phyloP scores from a whole-genome alignment of 306 rosid species.

The Betula pendula region DNA sequence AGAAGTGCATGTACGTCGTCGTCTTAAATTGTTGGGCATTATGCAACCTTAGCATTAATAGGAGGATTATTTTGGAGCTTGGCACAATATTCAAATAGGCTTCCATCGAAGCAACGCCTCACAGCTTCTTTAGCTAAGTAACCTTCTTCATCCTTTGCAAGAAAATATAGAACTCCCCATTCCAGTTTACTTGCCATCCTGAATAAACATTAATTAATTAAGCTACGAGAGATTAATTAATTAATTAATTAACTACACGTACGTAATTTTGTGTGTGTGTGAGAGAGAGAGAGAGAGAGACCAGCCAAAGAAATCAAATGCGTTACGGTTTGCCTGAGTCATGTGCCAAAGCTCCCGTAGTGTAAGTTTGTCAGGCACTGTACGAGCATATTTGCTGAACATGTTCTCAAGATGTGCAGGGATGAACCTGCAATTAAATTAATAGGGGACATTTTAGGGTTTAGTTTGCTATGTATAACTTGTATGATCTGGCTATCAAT shows the following conservation, averaged over 20 bases:
- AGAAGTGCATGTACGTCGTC: no score
- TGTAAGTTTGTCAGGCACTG: constrained; percentile 60
- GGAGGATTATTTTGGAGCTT: constrained; percentile 43
- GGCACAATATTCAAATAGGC: constrained; percentile 74
- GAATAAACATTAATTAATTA: constrained; percentile 1
- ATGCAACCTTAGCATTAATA: no score
- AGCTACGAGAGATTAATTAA: no score
- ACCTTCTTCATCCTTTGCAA: constrained; percentile 67
- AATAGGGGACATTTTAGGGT: not conserved
- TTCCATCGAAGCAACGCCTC: constrained; percentile 82
- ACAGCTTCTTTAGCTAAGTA: constrained; percentile 74
- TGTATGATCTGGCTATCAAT: not conserved
- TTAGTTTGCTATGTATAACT: not conserved
- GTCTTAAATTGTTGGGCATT: no score
- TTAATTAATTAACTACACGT: no score
- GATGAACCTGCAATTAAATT: constrained; percentile 44
- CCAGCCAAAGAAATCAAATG: constrained; percentile 80
- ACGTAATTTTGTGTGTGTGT: no score
- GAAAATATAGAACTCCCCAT: constrained; percentile 66
- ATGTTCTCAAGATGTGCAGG: constrained; percentile 69
- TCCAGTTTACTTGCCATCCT: constrained; percentile 67
- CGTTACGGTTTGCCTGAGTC: constrained; percentile 69
- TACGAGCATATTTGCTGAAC: constrained; percentile 70
- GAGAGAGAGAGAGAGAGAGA: constrained; percentile 9
- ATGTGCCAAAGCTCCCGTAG: constrained; percentile 65